Percentiles rank a stretch among this genome's conserved stretches.
These are phyloP conservation scores for Syzygium aromaticum DNA, from an alignment of 345 rosid genomes.

Conservation along the genomic window DNA sequence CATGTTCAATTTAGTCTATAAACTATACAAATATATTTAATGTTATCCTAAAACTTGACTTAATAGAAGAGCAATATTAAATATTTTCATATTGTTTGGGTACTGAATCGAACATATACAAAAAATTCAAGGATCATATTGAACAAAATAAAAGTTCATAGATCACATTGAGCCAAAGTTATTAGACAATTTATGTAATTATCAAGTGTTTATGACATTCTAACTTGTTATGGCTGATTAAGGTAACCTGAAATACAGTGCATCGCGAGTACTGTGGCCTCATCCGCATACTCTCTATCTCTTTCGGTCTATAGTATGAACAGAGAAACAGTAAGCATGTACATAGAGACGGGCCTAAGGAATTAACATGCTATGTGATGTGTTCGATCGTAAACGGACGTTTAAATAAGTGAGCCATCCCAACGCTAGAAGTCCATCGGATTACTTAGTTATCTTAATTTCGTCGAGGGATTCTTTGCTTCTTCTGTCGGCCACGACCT, in stretches of 20 bases:
- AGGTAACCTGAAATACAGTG: not conserved
- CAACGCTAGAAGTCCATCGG: not conserved
- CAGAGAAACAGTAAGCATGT: not conserved
- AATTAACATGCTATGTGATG: not conserved
- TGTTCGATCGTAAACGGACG: not conserved
- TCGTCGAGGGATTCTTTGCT: not conserved
- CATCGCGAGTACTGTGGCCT: not conserved
- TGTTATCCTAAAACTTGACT: accelerated
- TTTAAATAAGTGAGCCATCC: not conserved
- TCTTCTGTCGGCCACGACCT: not conserved
- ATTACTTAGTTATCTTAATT: not conserved
- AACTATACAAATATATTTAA: no score
- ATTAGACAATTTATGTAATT: no score
- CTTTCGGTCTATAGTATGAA: not conserved
- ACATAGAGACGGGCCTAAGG: not conserved
- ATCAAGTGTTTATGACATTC: not conserved
- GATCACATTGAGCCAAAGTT: no score
- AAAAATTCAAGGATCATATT: no score
- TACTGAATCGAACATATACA: no score
- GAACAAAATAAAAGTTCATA: no score
- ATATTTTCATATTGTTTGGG: no score
- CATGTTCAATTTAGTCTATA: no score
- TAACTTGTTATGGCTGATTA: not conserved
- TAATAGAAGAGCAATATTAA: no score
- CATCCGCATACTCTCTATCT: not conserved